These are phyloP conservation scores for Fusarium beomiforme DNA, from an alignment of 2,329 filamentous ascomycete genomes.

Conservation along the genomic window DNA sequence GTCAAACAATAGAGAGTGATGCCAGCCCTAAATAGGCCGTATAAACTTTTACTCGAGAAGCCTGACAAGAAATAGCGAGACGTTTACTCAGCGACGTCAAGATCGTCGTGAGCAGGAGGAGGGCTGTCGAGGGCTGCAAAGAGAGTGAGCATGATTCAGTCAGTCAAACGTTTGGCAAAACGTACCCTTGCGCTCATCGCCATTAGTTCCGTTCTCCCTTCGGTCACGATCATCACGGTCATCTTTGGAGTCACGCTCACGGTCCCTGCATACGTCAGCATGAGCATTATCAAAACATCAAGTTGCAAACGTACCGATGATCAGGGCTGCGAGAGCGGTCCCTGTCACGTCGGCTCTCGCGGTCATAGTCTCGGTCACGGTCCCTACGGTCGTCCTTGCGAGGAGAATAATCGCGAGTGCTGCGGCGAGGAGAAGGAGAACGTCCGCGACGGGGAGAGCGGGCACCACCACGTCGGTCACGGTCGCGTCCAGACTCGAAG, in stretches of 20 bases:
- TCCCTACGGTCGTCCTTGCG: conserved; percentile 89
- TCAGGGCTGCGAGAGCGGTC: conserved; percentile 81
- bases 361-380: conserved; percentile 81
- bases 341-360: conserved; percentile 78
- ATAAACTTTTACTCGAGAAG: conserved; percentile 39
- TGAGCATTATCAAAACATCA: too few relatives aligned
- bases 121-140: conserved; percentile 75
- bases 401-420: conserved; percentile 83
- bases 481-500: conserved; percentile 90
- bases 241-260: conserved; percentile 67
- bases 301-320: conserved; percentile 57
- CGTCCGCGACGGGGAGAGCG: conserved; percentile 75
- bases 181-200: conserved; percentile 90
- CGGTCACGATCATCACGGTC: conserved; percentile 78
- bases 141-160: conserved; percentile 33
- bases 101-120: conserved; percentile 87
- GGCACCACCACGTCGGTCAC: conserved; percentile 67
- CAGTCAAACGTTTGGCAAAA: conserved; percentile 5
- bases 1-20: conserved; percentile 37
- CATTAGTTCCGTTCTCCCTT: conserved; percentile 81
- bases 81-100: conserved; percentile 86
- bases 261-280: conserved; percentile 53
- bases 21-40: conserved; percentile 33
- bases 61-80: conserved; percentile 17
- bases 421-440: conserved; percentile 81